These are phyloP conservation scores for Arthrobotrys entomopaga DNA, from an alignment of 2,329 filamentous ascomycete species.

Conservation along the genomic window DNA sequence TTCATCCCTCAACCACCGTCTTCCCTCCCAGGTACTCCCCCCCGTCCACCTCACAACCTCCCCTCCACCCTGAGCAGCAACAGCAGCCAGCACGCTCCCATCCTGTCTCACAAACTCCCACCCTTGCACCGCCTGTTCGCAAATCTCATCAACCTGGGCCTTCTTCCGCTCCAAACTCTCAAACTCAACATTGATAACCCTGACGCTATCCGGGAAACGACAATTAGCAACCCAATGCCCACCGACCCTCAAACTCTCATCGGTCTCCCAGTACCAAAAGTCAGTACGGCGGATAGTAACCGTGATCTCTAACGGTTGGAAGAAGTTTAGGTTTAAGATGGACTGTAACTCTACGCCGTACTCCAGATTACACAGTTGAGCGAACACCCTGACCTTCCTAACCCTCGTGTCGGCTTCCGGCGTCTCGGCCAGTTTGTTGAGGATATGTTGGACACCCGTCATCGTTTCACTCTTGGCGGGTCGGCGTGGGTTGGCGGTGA, in stretches of 20 bases:
- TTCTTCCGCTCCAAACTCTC: constrained; percentile 66
- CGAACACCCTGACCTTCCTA: constrained; percentile 62
- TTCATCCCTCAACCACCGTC: constrained; percentile 65
- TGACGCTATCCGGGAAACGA: constrained; percentile 61
- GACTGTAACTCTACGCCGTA: constrained; percentile 56
- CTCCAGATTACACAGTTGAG: constrained; percentile 64
- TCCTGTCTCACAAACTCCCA: constrained; percentile 27
- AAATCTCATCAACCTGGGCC: constrained; percentile 65
- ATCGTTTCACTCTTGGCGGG: constrained; percentile 59
- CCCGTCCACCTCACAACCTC: constrained; percentile 64
- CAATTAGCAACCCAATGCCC: constrained; percentile 63
- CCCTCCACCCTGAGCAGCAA: constrained; percentile 58
- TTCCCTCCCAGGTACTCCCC: constrained; percentile 62
- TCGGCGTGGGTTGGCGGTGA: constrained; percentile 60
- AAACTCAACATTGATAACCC: constrained; percentile 64
- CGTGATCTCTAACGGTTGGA: constrained; percentile 62
- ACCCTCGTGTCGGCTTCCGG: constrained; percentile 58
- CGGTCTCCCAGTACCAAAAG: constrained; percentile 65
- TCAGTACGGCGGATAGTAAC: constrained; percentile 67
- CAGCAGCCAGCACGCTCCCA: constrained; percentile 22
- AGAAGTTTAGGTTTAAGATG: constrained; percentile 59
- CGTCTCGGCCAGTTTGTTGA: constrained; percentile 38
- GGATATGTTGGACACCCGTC: constrained; percentile 48
- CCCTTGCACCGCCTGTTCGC: constrained; percentile 60
- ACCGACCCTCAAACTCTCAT: constrained; percentile 61